Conservation (phyloP, 2,329 filamentous ascomycete species). For the Lachnellula hyalina region DNA sequence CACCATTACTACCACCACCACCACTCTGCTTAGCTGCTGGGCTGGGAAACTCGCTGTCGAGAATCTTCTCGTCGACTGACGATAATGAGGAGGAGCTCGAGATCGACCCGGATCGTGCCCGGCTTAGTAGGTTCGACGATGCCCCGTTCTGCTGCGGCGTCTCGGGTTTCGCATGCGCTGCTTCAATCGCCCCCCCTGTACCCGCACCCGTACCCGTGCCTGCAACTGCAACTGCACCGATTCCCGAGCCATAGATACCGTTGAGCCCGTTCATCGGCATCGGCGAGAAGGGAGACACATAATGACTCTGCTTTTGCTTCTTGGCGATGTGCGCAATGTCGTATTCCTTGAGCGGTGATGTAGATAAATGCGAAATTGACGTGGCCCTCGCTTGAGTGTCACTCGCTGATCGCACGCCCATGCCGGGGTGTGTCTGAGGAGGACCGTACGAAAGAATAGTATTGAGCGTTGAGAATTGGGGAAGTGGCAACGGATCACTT, state of each 20-base stretch:
- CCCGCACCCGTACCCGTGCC: not conserved
- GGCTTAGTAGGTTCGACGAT: not conserved
- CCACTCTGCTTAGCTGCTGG: not conserved
- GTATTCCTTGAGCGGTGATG: conserved; percentile 1
- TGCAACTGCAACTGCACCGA: not conserved
- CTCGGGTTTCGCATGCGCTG: conserved; percentile 4
- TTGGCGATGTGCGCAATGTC: conserved; percentile 4
- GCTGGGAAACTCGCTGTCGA: conserved; percentile 12
- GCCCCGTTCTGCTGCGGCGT: conserved; percentile 1
- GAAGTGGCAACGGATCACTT: conserved; percentile 22
- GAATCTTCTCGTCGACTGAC: conserved; percentile 30
- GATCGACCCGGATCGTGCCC: conserved; percentile 22
- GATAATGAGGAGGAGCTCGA: conserved; percentile 35
- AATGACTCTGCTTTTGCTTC: conserved; percentile 6
- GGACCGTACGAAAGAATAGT: conserved; percentile 7
- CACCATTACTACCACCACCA: not conserved
- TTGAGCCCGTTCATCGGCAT: not conserved
- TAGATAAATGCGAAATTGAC: not conserved
- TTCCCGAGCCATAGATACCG: not conserved
- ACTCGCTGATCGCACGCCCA: not conserved
- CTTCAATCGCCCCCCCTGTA: not conserved
- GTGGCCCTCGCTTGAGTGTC: not conserved
- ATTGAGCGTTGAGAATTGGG: conserved; percentile 9
- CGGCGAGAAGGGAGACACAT: conserved; percentile 1
- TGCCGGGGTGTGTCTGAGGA: not conserved